Percentiles rank a stretch among this genome's conserved stretches.
phyloP scores from a whole-genome alignment of 1,284 basidiomycete species.

The Ceratobasidium sp. region DNA sequence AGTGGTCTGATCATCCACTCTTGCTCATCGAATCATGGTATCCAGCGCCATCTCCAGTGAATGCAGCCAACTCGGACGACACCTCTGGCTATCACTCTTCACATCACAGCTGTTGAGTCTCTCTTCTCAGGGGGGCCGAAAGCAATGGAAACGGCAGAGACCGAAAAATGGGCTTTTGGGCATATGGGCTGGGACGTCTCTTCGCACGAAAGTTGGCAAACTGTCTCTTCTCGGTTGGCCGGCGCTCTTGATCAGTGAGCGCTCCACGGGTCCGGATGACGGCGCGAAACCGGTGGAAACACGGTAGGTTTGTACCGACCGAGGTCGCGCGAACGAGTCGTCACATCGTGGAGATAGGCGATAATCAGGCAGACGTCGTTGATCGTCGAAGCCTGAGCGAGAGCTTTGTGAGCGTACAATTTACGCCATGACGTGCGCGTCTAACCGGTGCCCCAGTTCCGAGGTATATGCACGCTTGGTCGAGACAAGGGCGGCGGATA shows the following conservation, averaged over 20 bases:
- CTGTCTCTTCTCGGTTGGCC: background rate
- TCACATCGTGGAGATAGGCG: constrained; percentile 5
- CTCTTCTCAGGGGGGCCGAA: background rate
- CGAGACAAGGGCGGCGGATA: background rate
- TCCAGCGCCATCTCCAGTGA: background rate
- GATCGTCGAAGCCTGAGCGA: background rate
- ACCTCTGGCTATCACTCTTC: constrained; percentile 9
- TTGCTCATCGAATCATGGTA: background rate
- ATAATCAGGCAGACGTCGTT: background rate
- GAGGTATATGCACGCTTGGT: constrained; percentile 10
- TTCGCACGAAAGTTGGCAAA: background rate
- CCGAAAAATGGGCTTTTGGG: background rate
- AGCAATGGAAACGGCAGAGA: background rate
- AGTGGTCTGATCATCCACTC: background rate
- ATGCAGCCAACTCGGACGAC: background rate
- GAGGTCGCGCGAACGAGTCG: background rate
- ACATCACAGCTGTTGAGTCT: background rate
- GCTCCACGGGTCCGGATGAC: background rate
- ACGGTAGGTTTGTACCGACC: background rate
- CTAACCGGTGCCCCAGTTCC: background rate
- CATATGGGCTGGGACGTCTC: background rate
- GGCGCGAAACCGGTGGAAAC: background rate
- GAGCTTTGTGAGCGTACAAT: background rate
- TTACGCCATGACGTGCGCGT: background rate
- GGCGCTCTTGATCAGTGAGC: background rate